Conservation (phyloP, 1,284 basidiomycete species). For the Apiotrichum mycotoxinovorans region DNA sequence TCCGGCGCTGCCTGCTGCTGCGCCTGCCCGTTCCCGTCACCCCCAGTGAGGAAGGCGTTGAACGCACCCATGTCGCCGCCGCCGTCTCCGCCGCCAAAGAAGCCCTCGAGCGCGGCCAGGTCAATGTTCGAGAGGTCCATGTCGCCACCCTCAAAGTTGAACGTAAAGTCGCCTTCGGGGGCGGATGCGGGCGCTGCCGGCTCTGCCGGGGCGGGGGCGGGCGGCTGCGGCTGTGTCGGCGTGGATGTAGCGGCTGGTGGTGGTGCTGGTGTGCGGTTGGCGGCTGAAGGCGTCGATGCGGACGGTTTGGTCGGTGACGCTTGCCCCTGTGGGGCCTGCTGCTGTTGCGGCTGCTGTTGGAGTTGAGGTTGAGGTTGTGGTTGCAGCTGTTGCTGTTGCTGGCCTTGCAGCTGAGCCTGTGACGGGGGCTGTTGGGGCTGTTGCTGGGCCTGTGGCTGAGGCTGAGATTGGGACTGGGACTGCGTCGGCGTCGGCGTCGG, state of each 20-base stretch:
- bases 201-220: not conserved
- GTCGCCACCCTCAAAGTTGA: constrained; percentile 11
- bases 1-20: not conserved
- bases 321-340: not conserved
- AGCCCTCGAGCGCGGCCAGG: constrained; percentile 12
- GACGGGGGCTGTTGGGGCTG: not conserved
- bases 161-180: not conserved
- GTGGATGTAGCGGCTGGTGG: not conserved
- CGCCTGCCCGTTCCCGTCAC: not conserved
- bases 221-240: not conserved
- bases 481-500: not conserved
- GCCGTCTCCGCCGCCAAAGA: constrained; percentile 8
- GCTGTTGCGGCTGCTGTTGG: not conserved
- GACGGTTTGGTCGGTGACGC: not conserved
- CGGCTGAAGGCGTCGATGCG: not conserved
- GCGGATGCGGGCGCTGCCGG: not conserved
- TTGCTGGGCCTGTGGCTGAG: constrained; percentile 1
- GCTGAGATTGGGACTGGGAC: not conserved
- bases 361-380: not conserved
- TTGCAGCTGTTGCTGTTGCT: not conserved
- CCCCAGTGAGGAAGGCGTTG: not conserved
- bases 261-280: not conserved
- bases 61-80: constrained; percentile 1
- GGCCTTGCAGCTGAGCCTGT: not conserved
- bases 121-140: constrained; percentile 17